Evolutionary conservation across 164 flowering plant genomes (phyloP), one percentile per base, ranked within the genome.

Genomic region (Santalum album): DNA sequence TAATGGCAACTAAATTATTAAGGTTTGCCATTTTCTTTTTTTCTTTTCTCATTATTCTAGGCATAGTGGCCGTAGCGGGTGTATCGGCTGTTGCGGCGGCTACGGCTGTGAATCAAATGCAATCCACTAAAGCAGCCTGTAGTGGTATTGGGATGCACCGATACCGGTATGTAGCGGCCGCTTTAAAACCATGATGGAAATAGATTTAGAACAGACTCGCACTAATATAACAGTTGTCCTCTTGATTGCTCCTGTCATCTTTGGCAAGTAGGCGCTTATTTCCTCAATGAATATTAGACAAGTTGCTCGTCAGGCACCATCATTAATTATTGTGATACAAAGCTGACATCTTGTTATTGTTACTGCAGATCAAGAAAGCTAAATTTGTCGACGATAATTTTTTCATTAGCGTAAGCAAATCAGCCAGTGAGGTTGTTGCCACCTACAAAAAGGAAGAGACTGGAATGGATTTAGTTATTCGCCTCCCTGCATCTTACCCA

Each of bases 401-500:
- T 51, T 77, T 90, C 36, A 79, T 90, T 48, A 77, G 79, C 55
- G 89, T 90, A 38, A 90, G 87, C 69, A 94, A 86, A 69, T 79
- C 92, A 49, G 84, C 89, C 36, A 76, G 73, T 73, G 97, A 94
- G 69, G 90, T 89, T 26, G 82, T 82, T 68, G 99, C 99, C 35
- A 94, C 97, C 24, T 90, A 94, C 56, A 86, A 80, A 49, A 94
- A 87, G 74, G 99, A 94, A 54, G 99, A 94, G 66, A 79, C 90
- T 0, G 84, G 86, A 54, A 87, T 94, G 92, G 97, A 94, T 73
- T 76, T 94, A 58, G 88, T 94, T 46, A 87, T 94, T 56, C 86
- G 80, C 35, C 90, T 94, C 64, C 99, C 97, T 44, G 60, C 78
- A 60, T 83, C 96, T 49, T 94, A 94, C 56, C 99, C 99, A 20